Base-by-base conservation (phyloP, 2,329 filamentous ascomycete species). In the Paraphoma sp. region DNA sequence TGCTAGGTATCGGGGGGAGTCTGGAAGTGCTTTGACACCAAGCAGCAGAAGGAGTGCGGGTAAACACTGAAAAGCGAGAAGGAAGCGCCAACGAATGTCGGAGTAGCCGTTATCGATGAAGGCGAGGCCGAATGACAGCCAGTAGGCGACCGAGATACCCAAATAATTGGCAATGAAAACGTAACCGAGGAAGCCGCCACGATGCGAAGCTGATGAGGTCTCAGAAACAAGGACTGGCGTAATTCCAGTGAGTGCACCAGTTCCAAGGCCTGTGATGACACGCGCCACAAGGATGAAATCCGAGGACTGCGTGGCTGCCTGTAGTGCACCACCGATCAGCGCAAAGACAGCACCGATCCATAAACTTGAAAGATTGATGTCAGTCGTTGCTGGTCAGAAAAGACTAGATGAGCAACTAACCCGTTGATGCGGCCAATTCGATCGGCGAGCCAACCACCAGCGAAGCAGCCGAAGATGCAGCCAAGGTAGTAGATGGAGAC, bases 211-310 rank as follows among this genome's bases (percentile, higher is more conserved):
- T 36, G 87, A 83, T 0, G 87, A 85, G 1, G 85, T 87, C 73
- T 90, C 89, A 0, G 87, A 88, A 1, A 87, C 86, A 86, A 86
- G 90, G 4, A 89, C 87, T 0, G 88, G 88, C 0, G 87, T 84
- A 57, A 90, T 89, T 14, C 86, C 86, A 65, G 89, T 90, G 36
- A 90, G 70, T 48, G 89, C 84, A 33, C 88, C 89, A 6, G 87
- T 90, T 6, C 88, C 88, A 18, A 88, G 83, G 8, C 86, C 86
- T 55, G 87, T 88, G 43, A 87, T 77, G 16, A 83, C 78, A 28
- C 86, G 84, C n/a, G 84, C 82, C 81, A 53, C 36, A 36, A 56
- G 38, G 44, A 47, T 41, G 82, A 65, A 71, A 87, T 87, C 33
- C 6, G 82, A 0, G 88, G 86, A 1, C 85, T 43, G 36, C 6